phyloP scores from a whole-genome alignment of 1,139 yeast species.

The Pichiaceae sp. region DNA sequence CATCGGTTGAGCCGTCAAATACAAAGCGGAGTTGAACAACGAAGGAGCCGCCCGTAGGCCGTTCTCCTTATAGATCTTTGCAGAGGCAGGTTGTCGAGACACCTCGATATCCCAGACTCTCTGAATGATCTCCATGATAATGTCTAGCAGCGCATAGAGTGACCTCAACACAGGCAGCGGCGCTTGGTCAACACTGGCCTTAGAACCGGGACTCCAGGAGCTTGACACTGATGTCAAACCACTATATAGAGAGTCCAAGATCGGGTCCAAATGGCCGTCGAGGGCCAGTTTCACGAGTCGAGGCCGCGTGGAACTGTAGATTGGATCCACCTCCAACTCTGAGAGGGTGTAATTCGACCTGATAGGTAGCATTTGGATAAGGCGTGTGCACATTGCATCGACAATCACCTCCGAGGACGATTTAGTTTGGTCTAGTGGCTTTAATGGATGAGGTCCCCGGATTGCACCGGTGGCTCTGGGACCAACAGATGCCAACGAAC shows the following conservation, averaged over 20 bases:
- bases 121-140: background rate
- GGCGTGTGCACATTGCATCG: slow-evolving; percentile 8
- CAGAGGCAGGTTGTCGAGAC: background rate
- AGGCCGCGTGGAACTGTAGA: slow-evolving; percentile 16
- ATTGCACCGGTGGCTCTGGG: too few species aligned
- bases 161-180: background rate
- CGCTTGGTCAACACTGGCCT: background rate
- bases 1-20: slow-evolving; percentile 1
- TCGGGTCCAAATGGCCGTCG: background rate
- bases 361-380: slow-evolving; percentile 21
- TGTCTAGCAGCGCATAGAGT: background rate
- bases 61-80: background rate
- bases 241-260: background rate
- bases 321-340: slow-evolving; percentile 22
- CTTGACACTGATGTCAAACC: background rate
- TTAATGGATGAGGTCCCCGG: too few species aligned
- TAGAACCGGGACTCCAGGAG: background rate
- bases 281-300: slow-evolving; percentile 16
- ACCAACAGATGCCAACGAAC: too few species aligned
- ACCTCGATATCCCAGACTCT: slow-evolving; percentile 4
- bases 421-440: too few species aligned
- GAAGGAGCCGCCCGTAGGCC: slow-evolving; percentile 9
- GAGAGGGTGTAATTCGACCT: slow-evolving; percentile 20
- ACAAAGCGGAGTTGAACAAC: slow-evolving; percentile 1
- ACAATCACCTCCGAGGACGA: too few species aligned